phyloP scores from a whole-genome alignment of 179 eudicot species.

The Spergularia azorica region DNA sequence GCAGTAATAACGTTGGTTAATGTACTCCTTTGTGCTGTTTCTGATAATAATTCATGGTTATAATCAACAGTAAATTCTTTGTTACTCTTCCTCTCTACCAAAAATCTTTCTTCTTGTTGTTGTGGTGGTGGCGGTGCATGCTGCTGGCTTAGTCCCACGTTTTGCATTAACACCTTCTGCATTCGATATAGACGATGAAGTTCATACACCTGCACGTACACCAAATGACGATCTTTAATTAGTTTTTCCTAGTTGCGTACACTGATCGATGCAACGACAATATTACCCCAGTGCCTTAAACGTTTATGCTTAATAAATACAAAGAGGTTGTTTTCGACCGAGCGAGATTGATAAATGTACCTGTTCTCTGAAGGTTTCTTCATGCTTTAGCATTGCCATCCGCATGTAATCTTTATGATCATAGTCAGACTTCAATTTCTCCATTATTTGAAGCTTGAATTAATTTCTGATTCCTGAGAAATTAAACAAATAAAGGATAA shows the following conservation, averaged over 20 bases:
- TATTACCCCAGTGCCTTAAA: too few species aligned
- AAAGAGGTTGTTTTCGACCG: too few species aligned
- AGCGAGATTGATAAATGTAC: constrained; percentile 31
- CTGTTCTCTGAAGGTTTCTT: constrained; percentile 88
- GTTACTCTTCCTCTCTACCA: constrained; percentile 16
- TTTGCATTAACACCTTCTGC: constrained; percentile 79
- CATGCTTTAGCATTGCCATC: constrained; percentile 94
- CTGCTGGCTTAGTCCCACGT: constrained; percentile 21
- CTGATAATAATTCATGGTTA: constrained; percentile 5
- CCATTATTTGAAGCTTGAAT: constrained; percentile 29
- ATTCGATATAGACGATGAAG: constrained; percentile 81
- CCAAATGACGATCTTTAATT: background rate
- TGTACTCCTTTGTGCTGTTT: constrained; percentile 9
- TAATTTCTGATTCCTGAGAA: constrained; percentile 17
- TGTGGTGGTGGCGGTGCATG: background rate
- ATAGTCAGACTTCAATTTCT: constrained; percentile 41
- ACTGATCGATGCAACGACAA: too few species aligned
- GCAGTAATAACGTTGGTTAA: background rate
- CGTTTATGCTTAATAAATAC: too few species aligned
- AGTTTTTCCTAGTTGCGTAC: too few species aligned
- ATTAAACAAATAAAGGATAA: background rate
- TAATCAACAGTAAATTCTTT: constrained; percentile 20
- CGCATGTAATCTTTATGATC: constrained; percentile 70
- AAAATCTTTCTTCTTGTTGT: constrained; percentile 24
- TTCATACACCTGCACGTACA: constrained; percentile 63